These are phyloP conservation scores for Neofusicoccum laricinum DNA, from an alignment of 2,329 filamentous ascomycete genomes.

Conservation along the genomic window DNA sequence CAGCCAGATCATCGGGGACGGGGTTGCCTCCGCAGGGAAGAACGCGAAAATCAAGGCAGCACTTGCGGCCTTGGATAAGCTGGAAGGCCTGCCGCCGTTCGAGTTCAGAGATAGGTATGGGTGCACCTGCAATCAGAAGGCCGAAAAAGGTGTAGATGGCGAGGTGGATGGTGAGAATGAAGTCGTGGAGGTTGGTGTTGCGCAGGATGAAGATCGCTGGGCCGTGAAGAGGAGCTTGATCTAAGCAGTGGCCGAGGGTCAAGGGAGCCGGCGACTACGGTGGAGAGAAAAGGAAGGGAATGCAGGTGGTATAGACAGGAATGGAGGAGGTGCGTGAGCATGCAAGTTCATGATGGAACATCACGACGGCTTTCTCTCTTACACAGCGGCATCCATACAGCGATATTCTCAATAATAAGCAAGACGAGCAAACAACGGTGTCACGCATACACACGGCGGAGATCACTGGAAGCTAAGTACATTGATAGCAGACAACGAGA, in stretches of 20 bases:
- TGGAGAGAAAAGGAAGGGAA: too few species aligned
- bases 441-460: too few species aligned
- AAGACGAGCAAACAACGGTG: too few species aligned
- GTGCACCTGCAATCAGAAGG: conserved; percentile 58
- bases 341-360: too few species aligned
- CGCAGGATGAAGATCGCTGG: background rate
- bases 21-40: conserved; percentile 60
- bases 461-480: too few species aligned
- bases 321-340: too few species aligned
- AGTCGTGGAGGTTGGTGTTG: background rate
- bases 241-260: background rate
- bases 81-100: conserved; percentile 51
- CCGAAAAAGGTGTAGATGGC: background rate
- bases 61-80: conserved; percentile 52
- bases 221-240: background rate
- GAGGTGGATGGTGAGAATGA: background rate
- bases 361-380: too few species aligned
- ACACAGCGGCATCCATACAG: too few species aligned
- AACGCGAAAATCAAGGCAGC: conserved; percentile 72
- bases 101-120: conserved; percentile 60
- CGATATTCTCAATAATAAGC: too few species aligned
- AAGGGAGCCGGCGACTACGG: too few species aligned
- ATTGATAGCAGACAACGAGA: too few species aligned
- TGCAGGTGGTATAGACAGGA: too few species aligned
- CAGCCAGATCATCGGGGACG: conserved; percentile 61